Base-by-base conservation (phyloP, 208 protist genomes). In the Acanthamoeba healyi region DNA sequence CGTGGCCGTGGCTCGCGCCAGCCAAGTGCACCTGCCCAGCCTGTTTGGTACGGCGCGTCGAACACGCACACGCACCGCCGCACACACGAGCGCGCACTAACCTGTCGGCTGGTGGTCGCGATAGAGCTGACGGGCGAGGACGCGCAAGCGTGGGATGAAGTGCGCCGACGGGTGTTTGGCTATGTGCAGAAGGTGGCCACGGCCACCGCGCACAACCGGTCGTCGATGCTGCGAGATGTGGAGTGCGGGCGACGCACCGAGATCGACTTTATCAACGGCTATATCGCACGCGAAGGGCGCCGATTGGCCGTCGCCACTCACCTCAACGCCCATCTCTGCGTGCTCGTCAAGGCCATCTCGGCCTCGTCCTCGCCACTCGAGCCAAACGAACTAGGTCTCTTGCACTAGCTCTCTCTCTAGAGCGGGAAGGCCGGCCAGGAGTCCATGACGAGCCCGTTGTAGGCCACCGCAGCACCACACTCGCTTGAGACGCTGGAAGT, bases 361-460 rank as follows among this genome's bases (percentile, higher is more conserved):
- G n/a, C n/a, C n/a, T 58, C 51, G 19, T 10, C 51, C 51, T 24
- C 51, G 51, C 51, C 51, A 58, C 19, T n/a, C n/a, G n/a, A n/a
- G n/a, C n/a, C n/a, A n/a, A n/a, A n/a, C n/a, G n/a, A n/a, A n/a
- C n/a, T n/a, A n/a, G n/a, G n/a, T n/a, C n/a, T n/a, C n/a, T n/a
- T n/a, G n/a, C n/a, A n/a, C n/a, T n/a, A n/a, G n/a, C n/a, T n/a
- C n/a, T n/a, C n/a, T 38, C 19, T 38, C 10, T 24, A 38, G 26
- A 72, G n/a, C n/a, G 63, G 63, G 10, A 34, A 72, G 10, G 63
- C 63, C 9, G 63, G 63, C 63, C 63, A 72, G 10, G 63, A 15
- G 63, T 72, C 63, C 63, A 72, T 72, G 63, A 72, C 63, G 10
- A 72, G 63, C 10, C 63, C 63, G 29, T 72, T 10, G 63, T 72